Percentiles rank a stretch among this genome's conserved stretches.
Evolutionary conservation across 306 rosid genomes (phyloP).

Genomic region (Vigna radiata): DNA sequence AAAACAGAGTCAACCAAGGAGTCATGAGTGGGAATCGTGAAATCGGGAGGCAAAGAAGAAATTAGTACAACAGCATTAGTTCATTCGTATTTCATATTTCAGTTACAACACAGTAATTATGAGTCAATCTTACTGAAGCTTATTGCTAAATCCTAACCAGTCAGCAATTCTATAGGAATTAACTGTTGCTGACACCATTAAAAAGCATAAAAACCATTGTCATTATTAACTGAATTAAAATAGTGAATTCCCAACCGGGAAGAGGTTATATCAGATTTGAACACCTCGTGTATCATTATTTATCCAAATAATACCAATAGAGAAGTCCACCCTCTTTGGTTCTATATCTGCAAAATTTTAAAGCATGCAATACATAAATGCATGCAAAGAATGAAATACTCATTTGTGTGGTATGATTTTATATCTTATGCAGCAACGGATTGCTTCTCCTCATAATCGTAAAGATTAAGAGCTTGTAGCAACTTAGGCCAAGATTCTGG

Average conservation of each 20-base stretch:
- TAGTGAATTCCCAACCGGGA: slow-evolving; percentile 37
- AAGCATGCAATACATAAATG: slow-evolving; percentile 49
- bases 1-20: slow-evolving; percentile 27
- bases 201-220: slow-evolving; percentile 42
- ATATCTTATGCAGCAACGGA: slow-evolving; percentile 74
- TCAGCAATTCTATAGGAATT: slow-evolving; percentile 37
- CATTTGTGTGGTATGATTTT: slow-evolving; percentile 42
- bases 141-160: slow-evolving; percentile 47
- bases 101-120: slow-evolving; percentile 43
- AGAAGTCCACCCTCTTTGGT: slow-evolving; percentile 40
- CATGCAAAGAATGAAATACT: slow-evolving; percentile 62
- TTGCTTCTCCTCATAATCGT: slow-evolving; percentile 81
- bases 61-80: slow-evolving; percentile 32
- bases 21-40: slow-evolving; percentile 14
- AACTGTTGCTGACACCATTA: slow-evolving; percentile 28
- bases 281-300: slow-evolving; percentile 45
- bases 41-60: slow-evolving; percentile 30
- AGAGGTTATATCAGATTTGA: slow-evolving; percentile 33
- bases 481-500: slow-evolving; percentile 98
- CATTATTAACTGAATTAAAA: slow-evolving; percentile 28
- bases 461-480: slow-evolving; percentile 85
- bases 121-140: slow-evolving; percentile 43
- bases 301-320: slow-evolving; percentile 40
- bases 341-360: slow-evolving; percentile 61
- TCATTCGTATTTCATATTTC: slow-evolving; percentile 20